phyloP scores from a whole-genome alignment of 2,329 filamentous ascomycete species.

The Ascochyta lentis region DNA sequence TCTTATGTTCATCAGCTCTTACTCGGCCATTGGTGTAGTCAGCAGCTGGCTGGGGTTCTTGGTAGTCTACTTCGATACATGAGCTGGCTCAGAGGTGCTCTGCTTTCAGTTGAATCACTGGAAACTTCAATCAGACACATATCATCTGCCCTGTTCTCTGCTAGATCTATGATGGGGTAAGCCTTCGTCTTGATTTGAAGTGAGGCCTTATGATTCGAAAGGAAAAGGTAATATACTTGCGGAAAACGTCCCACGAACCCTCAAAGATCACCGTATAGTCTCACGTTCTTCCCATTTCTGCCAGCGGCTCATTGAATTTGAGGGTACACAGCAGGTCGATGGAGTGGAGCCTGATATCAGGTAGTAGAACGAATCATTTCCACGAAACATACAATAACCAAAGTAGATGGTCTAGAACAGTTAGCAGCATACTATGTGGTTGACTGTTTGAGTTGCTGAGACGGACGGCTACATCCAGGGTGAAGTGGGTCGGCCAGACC shows the following conservation, averaged over 20 bases:
- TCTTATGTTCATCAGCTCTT: conserved; percentile 95
- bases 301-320: background rate
- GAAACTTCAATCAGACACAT: no score
- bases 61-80: conserved; percentile 78
- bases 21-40: conserved; percentile 91
- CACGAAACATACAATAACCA: background rate
- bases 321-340: background rate
- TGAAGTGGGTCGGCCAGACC: conserved; percentile 46
- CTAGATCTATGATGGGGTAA: no score
- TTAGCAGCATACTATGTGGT: background rate
- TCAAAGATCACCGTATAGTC: background rate
- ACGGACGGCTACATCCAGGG: conserved; percentile 15
- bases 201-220: background rate
- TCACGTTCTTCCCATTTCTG: background rate
- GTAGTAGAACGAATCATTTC: background rate
- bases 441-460: conserved; percentile 2
- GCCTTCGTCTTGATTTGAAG: background rate
- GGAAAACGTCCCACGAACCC: no score
- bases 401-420: background rate
- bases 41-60: conserved; percentile 95
- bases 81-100: background rate
- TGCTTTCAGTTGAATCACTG: background rate
- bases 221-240: background rate
- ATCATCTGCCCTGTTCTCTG: no score
- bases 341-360: background rate